These are phyloP conservation scores for Persicaria tinctoria DNA, from an alignment of 148 eudicot species.

Conservation along the genomic window DNA sequence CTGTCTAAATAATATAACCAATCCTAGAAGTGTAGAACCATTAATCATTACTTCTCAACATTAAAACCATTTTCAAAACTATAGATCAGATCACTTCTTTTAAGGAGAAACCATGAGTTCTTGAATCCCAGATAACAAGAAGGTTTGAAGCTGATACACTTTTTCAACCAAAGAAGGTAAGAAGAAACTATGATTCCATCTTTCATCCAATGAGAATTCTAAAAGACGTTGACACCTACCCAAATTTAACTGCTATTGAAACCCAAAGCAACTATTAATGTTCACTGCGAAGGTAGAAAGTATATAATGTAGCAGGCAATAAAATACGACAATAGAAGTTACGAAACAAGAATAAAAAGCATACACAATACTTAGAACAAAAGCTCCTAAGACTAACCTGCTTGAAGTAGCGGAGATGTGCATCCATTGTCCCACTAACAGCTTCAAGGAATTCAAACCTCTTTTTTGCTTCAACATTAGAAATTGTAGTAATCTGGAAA, in stretches of 20 bases:
- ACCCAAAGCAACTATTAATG: background rate
- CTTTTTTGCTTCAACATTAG: slow-evolving; percentile 93
- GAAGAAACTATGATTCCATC: background rate
- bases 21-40: background rate
- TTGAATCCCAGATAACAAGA: background rate
- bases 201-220: background rate
- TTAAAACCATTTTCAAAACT: background rate
- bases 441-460: slow-evolving; percentile 98
- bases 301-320: background rate
- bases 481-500: slow-evolving; percentile 69
- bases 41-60: background rate
- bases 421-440: slow-evolving; percentile 97
- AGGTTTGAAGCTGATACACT: background rate
- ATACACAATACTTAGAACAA: background rate
- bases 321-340: background rate
- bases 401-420: slow-evolving; percentile 96
- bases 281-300: slow-evolving; percentile 2
- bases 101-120: background rate
- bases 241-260: background rate
- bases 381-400: slow-evolving; percentile 41
- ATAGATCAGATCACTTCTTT: background rate
- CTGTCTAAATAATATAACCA: background rate
- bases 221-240: background rate
- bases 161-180: background rate
- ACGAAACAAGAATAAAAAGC: background rate